phyloP scores from a whole-genome alignment of 345 rosid genomes.

The Syzygium aromaticum region DNA sequence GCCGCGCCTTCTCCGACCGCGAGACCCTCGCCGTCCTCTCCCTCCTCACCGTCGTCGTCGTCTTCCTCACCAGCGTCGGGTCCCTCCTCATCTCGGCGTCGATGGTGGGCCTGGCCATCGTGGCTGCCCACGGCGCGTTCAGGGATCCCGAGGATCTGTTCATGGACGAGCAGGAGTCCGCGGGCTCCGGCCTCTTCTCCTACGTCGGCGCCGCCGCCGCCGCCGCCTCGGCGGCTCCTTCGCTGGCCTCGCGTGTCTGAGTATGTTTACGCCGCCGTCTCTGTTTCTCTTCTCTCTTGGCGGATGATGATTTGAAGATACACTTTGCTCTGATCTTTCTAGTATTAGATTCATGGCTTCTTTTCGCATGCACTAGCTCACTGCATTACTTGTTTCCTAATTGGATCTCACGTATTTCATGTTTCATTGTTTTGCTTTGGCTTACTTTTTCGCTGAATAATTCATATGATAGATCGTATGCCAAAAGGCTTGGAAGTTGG shows the following conservation, averaged over 20 bases:
- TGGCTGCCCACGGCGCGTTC: constrained; percentile 8
- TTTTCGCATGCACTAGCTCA: not conserved
- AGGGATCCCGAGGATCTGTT: constrained; percentile 16
- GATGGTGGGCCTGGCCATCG: constrained; percentile 6
- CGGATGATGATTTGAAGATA: not conserved
- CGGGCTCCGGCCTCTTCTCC: constrained; percentile 8
- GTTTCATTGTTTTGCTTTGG: not conserved
- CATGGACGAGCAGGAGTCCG: constrained; percentile 12
- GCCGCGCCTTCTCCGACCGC: constrained; percentile 13
- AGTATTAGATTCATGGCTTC: not conserved
- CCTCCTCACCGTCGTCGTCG: constrained; percentile 8
- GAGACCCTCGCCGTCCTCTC: constrained; percentile 11
- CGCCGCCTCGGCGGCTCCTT: not conserved
- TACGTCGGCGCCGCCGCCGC: constrained; percentile 9
- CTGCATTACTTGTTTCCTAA: not conserved
- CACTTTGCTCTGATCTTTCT: not conserved
- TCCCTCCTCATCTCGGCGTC: constrained; percentile 11
- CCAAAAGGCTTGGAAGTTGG: not conserved
- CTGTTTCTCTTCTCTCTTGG: not conserved
- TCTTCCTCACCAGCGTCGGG: constrained; percentile 14
- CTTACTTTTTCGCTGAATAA: not conserved
- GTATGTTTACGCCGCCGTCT: not conserved
- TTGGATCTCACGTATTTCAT: not conserved
- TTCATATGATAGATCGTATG: not conserved
- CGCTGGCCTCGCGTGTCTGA: not conserved